Evolutionary conservation across 2,329 filamentous ascomycete species (phyloP).

Genomic region (Cordyceps pruinosa): DNA sequence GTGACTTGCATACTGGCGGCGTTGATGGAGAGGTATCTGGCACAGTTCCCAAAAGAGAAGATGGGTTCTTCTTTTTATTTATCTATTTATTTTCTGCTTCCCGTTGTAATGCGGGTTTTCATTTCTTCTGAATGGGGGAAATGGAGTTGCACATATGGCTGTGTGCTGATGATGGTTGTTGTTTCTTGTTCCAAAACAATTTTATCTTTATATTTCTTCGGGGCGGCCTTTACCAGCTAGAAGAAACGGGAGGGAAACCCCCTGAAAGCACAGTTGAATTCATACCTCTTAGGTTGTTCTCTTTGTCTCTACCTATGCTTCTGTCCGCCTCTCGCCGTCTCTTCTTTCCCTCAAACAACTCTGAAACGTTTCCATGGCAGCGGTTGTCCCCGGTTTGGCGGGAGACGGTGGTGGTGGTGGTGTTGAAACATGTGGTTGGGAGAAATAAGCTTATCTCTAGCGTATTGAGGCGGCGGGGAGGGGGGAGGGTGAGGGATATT

Average conservation of each 20-base stretch:
- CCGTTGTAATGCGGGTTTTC: neutral
- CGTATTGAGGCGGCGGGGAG: neutral
- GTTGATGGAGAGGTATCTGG: slow-evolving; percentile 1
- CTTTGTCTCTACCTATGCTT: neutral
- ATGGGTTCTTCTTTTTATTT: neutral
- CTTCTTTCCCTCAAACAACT: no score
- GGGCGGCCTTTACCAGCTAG: neutral
- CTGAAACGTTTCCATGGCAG: no score
- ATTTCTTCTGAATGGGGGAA: neutral
- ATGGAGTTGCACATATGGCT: neutral
- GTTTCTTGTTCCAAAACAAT: neutral
- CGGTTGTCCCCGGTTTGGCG: no score
- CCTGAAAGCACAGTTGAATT: neutral
- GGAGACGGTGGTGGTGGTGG: no score
- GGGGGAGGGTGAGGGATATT: neutral
- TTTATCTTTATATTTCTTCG: neutral
- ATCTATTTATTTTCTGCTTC: neutral
- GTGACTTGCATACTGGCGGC: slow-evolving; percentile 7
- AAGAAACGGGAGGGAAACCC: neutral
- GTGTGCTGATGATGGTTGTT: no score
- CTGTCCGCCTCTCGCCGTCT: neutral
- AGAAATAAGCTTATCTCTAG: neutral
- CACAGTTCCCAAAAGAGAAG: neutral
- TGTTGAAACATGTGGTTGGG: neutral
- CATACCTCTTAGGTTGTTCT: neutral